Base-by-base conservation (phyloP, 768 basidiomycete species). In the Lepiota venenata region DNA sequence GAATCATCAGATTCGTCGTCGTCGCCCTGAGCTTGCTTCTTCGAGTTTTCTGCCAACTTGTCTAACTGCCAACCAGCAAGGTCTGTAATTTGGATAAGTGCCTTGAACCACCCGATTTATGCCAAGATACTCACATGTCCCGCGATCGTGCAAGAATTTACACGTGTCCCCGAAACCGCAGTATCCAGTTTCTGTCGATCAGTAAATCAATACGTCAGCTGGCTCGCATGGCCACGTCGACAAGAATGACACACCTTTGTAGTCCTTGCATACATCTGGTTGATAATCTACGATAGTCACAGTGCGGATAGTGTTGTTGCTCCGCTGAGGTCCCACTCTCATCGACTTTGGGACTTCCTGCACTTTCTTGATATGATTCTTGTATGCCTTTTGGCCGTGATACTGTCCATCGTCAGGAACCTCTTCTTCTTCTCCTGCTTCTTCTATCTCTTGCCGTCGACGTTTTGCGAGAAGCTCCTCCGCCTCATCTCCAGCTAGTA, bases 161-260 rank as follows among this genome's bases (percentile, higher is more conserved):
- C 97, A 99, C 3, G 93, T 94, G 71, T 99, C 97, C 27, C 97
- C 97, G 69, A 96, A 99, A 18, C 97, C 97, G 70, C 97, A 99
- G 67, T 92, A 99, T 0, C 97, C 97, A 48, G 97, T 99, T 75
- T 98, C 96, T 96, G 64, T 35, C 18, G 55, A 47, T 58, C 15
- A 63, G 47, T 57, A 49, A 47, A 48, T 57, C 37, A 54, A 12
- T 29, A 20, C 9, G 43, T 48, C 44, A 46, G 51, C 22, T 52
- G 7, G 44, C 27, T 32, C 44, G 52, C 56, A 43, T 41, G 22
- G 22, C 50, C 51, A 49, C 36, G 39, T 3, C 18, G 56, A 52
- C 29, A 44, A 35, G 46, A 37, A 44, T 56, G 18, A 78, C 86
- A 53, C 58, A 92, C 93, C 93, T 84, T 97, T 98, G 72, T 99